These are phyloP conservation scores for Termitomyces titanicus DNA, from an alignment of 768 basidiomycete genomes.

Conservation along the genomic window DNA sequence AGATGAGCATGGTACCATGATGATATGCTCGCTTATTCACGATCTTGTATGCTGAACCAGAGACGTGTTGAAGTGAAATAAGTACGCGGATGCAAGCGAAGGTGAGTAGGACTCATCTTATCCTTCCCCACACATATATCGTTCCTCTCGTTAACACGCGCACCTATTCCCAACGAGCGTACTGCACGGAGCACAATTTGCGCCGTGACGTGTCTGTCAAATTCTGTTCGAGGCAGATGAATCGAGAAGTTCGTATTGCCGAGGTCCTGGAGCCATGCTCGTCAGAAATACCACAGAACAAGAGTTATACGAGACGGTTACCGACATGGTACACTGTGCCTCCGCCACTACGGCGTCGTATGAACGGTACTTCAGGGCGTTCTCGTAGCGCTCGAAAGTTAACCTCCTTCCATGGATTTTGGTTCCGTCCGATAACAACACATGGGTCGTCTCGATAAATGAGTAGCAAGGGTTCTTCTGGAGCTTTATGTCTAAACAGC, in stretches of 20 bases:
- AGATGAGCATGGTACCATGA: constrained; percentile 97
- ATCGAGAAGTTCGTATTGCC: constrained; percentile 98
- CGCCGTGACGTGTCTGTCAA: constrained; percentile 77
- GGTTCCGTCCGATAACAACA: constrained; percentile 92
- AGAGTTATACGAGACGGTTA: constrained; percentile 10
- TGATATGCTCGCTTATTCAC: constrained; percentile 89
- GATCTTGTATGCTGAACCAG: constrained; percentile 97
- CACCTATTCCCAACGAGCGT: constrained; percentile 69
- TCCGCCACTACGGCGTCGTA: constrained; percentile 87
- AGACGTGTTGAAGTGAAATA: constrained; percentile 56
- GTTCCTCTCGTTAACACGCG: constrained; percentile 83
- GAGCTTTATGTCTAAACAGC: constrained; percentile 70
- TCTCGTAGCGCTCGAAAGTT: constrained; percentile 59
- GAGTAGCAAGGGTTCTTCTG: constrained; percentile 69
- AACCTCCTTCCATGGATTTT: constrained; percentile 98
- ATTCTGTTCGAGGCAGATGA: constrained; percentile 76
- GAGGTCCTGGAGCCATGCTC: constrained; percentile 61
- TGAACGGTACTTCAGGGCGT: constrained; percentile 59
- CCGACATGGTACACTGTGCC: constrained; percentile 95
- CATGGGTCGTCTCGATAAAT: constrained; percentile 87
- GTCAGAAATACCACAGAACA: background rate
- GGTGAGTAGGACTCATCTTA: constrained; percentile 69
- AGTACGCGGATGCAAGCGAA: constrained; percentile 1
- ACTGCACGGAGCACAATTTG: constrained; percentile 77
- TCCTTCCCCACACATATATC: constrained; percentile 81